These are phyloP conservation scores for Borovskyia barvae DNA, from an alignment of 208 protist species.

Conservation along the genomic window DNA sequence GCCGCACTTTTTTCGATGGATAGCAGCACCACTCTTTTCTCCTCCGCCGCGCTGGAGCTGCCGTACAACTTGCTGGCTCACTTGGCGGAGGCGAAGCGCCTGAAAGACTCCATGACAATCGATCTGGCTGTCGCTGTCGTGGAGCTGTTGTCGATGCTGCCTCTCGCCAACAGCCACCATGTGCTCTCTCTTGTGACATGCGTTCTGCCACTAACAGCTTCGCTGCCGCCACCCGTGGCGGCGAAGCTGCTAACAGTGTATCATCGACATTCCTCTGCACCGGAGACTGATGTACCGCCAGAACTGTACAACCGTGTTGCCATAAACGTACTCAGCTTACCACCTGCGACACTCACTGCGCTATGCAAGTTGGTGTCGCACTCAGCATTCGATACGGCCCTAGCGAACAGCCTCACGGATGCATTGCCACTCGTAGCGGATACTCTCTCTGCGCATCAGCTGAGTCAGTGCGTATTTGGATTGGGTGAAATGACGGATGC, in stretches of 20 bases:
- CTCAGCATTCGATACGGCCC: conserved; percentile 8
- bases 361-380: conserved; percentile 9
- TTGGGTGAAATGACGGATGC: conserved; percentile 54
- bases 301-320: not conserved
- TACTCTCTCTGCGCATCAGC: conserved; percentile 39
- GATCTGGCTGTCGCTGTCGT: conserved; percentile 8
- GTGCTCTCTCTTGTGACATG: not conserved
- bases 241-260: conserved; percentile 4
- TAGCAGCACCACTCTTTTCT: not conserved
- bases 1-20: conserved; percentile 12
- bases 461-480: conserved; percentile 49
- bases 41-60: not conserved
- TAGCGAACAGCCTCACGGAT: conserved; percentile 33
- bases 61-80: conserved; percentile 19
- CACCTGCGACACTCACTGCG: conserved; percentile 8
- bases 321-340: not conserved
- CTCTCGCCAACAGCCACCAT: not conserved
- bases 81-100: conserved; percentile 13
- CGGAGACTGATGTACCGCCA: not conserved
- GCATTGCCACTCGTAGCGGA: conserved; percentile 45
- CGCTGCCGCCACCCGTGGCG: not conserved
- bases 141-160: not conserved
- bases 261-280: not conserved
- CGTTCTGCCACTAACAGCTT: conserved; percentile 4
- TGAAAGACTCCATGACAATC: not conserved